Evolutionary conservation across 31 red algal genomes (phyloP), one percentile per base, ranked within the genome.

Genomic region (Porphyra umbilicalis): DNA sequence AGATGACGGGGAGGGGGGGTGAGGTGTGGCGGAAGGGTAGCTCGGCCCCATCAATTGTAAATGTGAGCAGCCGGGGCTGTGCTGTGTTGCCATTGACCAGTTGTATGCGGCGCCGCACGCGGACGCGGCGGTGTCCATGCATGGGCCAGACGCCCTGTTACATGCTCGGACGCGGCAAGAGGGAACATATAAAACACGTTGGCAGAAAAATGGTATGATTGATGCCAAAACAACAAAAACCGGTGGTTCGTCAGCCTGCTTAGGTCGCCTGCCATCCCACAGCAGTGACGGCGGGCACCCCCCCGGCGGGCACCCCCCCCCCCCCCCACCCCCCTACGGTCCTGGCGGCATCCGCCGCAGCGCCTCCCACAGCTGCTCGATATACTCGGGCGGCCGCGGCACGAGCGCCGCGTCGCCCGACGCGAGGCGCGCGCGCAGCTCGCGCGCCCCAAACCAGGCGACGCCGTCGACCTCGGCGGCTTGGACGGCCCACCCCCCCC

Each of bases 401-500:
- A 95, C 93, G 14, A 95, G 78, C 25, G 77, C 31, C 38, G 81
- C n/a, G 76, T 94, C 92, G 8, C 82, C 85, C 15, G 35, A 39
- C 15, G 42, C 18, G 32, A 83, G 35, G 32, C 79, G 34, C 32
- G 68, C 44, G 38, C 82, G 67, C 46, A 89, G 89, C 35, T 92
- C 84, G 15, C 74, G 18, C 83, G 79, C 84, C 2, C 44, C 20
- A 80, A 89, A 90, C 39, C 88, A 95, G 77, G 88, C 77, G 9
- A 95, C 93, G 14, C 74, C 35, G 10, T 89, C 81, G 36, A 95
- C 93, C 82, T 95, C 93, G 76, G 90, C 85, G 20, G 38, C 76
- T 44, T 94, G 92, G 71, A 94, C 75, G 20, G 40, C 39, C 76
- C 89, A 76, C 20, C 78, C 33, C 7, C 76, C 76, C 34, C 79